Evolutionary conservation across 495 filamentous ascomycete species (phyloP), one percentile per base, ranked within the genome.

Genomic region (Podospora appendiculata): DNA sequence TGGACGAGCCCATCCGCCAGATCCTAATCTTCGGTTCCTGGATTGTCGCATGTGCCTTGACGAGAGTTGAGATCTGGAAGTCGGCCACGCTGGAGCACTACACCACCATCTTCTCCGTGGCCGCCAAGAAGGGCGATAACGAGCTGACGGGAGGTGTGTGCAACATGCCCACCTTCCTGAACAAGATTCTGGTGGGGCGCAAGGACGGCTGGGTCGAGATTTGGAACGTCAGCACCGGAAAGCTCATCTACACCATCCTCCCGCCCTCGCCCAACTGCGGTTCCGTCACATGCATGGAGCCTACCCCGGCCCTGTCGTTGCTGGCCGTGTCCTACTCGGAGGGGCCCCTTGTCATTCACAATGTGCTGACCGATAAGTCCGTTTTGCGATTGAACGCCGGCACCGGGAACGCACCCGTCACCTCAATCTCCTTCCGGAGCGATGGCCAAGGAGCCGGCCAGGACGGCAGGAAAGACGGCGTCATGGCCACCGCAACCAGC

Each of bases 211-310:
- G 79, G 64, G 80, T 96, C 16, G 92, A 97, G 62, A 91, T 99
- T 48, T 97, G 94, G 94, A 99, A 99, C 63, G 69, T 97, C 48
- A 90, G 85, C 63, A 92, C 86, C 16, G 89, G 88, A 54, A 94
- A 90, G 62, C 75, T 95, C 32, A 76, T 99, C 25, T 87, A 96
- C 63, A 90, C 88, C 3, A 81, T 96, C 43, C 69, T 87, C 17
- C 84, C 94, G 13, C 80, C 84, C 3, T 75, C 79, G 10, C 65
- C 81, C 1, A 70, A 80, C 13, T 80, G 76, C 45, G 89, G 88
- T 10, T 73, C 86, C 33, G 89, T 97, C 32, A 92, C 87, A 16
- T 87, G 87, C 13, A 74, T 99, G 42, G 78, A 92, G 43, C 83
- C 94, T 13, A 85, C 86, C 0, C 87, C 93, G 8, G 89, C 81